A percentile compares a stretch with the other conserved stretches of the same genome.
These are phyloP conservation scores for Chytridiales sp. DNA, from an alignment of 371 early-diverging fungal genomes.

Conservation along the genomic window DNA sequence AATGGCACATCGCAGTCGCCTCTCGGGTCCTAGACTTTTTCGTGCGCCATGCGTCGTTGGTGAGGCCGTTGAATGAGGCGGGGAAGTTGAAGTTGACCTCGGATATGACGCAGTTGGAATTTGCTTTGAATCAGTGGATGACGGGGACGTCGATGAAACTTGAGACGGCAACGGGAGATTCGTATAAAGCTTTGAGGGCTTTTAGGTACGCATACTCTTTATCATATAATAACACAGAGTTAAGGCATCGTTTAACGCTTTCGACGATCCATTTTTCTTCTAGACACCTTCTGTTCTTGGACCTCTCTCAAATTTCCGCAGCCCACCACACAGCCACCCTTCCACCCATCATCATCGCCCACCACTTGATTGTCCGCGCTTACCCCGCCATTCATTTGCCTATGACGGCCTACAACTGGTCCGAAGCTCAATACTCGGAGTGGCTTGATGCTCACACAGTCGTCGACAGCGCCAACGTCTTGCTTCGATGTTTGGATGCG, in stretches of 20 bases:
- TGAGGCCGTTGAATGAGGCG: slow-evolving; percentile 60
- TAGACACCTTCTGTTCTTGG: slow-evolving; percentile 56
- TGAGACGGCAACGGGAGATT: slow-evolving; percentile 53
- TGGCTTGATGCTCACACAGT: slow-evolving; percentile 60
- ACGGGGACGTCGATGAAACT: slow-evolving; percentile 53
- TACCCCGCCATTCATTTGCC: slow-evolving; percentile 57
- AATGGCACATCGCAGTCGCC: slow-evolving; percentile 55
- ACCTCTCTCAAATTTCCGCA: slow-evolving; percentile 54
- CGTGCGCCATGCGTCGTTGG: slow-evolving; percentile 60
- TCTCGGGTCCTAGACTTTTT: slow-evolving; percentile 55
- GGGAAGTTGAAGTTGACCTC: slow-evolving; percentile 64
- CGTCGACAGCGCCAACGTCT: slow-evolving; percentile 38
- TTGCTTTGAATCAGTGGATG: slow-evolving; percentile 58
- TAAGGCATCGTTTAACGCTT: background rate
- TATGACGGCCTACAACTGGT: slow-evolving; percentile 51
- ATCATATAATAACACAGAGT: background rate
- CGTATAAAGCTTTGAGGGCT: slow-evolving; percentile 58
- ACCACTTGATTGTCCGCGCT: slow-evolving; percentile 62
- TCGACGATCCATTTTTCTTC: background rate
- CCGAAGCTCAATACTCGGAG: slow-evolving; percentile 59
- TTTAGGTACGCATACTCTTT: slow-evolving; percentile 44
- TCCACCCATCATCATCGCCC: slow-evolving; percentile 48
- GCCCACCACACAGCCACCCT: slow-evolving; percentile 53
- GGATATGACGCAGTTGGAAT: slow-evolving; percentile 74
- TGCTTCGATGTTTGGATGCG: slow-evolving; percentile 42